Percentiles rank a stretch among this genome's conserved stretches.
These are phyloP conservation scores for Exidia glandulosa DNA, from an alignment of 768 basidiomycete genomes.

Conservation along the genomic window DNA sequence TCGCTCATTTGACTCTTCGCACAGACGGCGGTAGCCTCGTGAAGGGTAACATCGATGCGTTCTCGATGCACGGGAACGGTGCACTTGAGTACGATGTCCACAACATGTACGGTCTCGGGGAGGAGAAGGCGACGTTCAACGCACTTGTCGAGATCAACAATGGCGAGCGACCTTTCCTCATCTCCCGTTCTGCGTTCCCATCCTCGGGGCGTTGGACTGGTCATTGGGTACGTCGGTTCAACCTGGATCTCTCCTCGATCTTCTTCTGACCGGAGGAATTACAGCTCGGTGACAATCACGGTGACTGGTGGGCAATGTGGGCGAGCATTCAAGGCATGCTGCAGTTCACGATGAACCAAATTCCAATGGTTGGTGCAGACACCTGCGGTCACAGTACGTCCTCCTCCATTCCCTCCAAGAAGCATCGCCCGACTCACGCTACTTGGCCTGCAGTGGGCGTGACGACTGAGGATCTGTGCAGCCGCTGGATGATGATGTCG, in stretches of 20 bases:
- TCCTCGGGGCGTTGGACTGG: slow-evolving; percentile 60
- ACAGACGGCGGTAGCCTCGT: slow-evolving; percentile 42
- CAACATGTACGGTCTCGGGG: slow-evolving; percentile 64
- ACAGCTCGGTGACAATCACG: slow-evolving; percentile 67
- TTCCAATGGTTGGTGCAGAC: slow-evolving; percentile 20
- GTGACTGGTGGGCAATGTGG: slow-evolving; percentile 41
- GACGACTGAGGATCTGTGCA: slow-evolving; percentile 20
- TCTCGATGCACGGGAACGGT: slow-evolving; percentile 57
- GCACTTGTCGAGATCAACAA: slow-evolving; percentile 44
- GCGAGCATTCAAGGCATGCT: slow-evolving; percentile 17
- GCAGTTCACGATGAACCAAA: slow-evolving; percentile 18
- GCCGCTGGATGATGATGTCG: slow-evolving; percentile 20
- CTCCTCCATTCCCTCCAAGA: neutral
- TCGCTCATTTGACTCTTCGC: neutral
- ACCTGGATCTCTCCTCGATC: too few species aligned
- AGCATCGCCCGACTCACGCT: neutral
- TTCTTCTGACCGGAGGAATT: neutral
- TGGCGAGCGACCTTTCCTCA: slow-evolving; percentile 58
- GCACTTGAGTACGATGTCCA: slow-evolving; percentile 55
- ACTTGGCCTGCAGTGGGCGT: slow-evolving; percentile 7
- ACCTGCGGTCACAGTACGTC: neutral
- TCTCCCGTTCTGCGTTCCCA: slow-evolving; percentile 58
- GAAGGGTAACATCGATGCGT: slow-evolving; percentile 48
- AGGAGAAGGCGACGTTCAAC: slow-evolving; percentile 52
- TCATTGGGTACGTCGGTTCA: slow-evolving; percentile 59